Evolutionary conservation across 345 rosid species (phyloP), one percentile per base, ranked within the genome.

Genomic region (Hibiscus mutabilis): DNA sequence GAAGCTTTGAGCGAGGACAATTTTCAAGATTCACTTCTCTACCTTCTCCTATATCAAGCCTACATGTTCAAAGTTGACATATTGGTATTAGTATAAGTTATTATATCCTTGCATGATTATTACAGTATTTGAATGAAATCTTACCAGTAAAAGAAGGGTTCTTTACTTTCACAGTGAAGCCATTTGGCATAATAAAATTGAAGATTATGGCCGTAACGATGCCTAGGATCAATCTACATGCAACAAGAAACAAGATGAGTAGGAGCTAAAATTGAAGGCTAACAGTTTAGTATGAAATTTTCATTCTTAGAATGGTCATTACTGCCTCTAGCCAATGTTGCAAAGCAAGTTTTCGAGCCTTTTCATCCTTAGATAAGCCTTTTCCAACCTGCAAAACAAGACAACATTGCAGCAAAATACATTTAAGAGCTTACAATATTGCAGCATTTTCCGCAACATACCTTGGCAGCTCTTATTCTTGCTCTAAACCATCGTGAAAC

Each of bases 271-370:
- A n/a, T n/a, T n/a, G n/a, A n/a, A n/a, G n/a, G n/a, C n/a, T n/a
- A n/a, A n/a, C n/a, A n/a, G n/a, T n/a, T n/a, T n/a, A n/a, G n/a
- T n/a, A n/a, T n/a, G n/a, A n/a, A n/a, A n/a, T n/a, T n/a, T n/a
- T n/a, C n/a, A n/a, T n/a, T n/a, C n/a, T n/a, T 8, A 21, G 1
- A 60, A 69, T 13, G 13, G 46, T 27, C 78, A 96, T 89, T 82
- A 93, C 98, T 10, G 96, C 98, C 65, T 93, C 98, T 35, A 93
- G 97, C 97, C 98, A 93, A 69, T 93, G 98, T 75, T 91, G 98
- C 73, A 93, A 80, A 72, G 98, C 97, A 58, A 93, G 88, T 68
- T 93, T 87, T 55, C 92, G 83, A 70, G 97, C 98, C 74, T 85
- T 91, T 72, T 79, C 91, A 70, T 88, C 92, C 78, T 91, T 88